Evolutionary conservation across 495 filamentous ascomycete species (phyloP), one percentile per base, ranked within the genome.

Genomic region (Penicillium pancosmium): DNA sequence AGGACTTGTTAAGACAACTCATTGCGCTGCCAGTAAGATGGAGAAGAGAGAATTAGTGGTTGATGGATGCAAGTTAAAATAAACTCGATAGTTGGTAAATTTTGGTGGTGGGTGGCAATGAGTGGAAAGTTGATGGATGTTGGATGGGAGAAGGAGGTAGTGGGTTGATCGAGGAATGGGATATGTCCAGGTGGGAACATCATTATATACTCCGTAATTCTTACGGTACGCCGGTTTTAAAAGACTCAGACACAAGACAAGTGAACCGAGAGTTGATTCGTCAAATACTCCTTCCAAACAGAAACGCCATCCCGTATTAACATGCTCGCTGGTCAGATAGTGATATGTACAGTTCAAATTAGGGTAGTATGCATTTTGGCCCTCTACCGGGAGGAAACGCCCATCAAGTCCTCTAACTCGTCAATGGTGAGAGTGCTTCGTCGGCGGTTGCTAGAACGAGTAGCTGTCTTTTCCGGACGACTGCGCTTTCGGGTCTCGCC

Each of bases 361-460:
- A 49, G 44, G 44, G n/a, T 48, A 48, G 46, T 25, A 48, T 48
- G 19, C 19, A 50, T 51, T 52, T 54, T 55, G 25, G 47, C 57
- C 50, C 41, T 36, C 60, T 51, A 70, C 31, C 59, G 59, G 44
- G 68, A 61, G 21, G 65, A 52, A 50, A 72, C 64, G 25, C 79
- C 75, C 73, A 88, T 82, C 62, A 88, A 70, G 47, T 85, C 84
- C 54, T 88, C 85, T 48, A 91, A 64, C 62, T 92, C 89, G 75
- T 86, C 86, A n/a, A 82, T 84, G 21, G 84, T 88, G 0, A 92
- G 74, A 8, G 89, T 91, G 57, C 88, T 91, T 44, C 88, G 73
- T 64, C 89, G 75, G 52, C 89, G 77, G 48, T 78, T 82, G 65
- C 67, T 74, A 71, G 67, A 71, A 76, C 68, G 76, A 64, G 67